Evolutionary conservation across 2,329 filamentous ascomycete genomes (phyloP).

Genomic region (Stachybotrys chlorohalonatus): DNA sequence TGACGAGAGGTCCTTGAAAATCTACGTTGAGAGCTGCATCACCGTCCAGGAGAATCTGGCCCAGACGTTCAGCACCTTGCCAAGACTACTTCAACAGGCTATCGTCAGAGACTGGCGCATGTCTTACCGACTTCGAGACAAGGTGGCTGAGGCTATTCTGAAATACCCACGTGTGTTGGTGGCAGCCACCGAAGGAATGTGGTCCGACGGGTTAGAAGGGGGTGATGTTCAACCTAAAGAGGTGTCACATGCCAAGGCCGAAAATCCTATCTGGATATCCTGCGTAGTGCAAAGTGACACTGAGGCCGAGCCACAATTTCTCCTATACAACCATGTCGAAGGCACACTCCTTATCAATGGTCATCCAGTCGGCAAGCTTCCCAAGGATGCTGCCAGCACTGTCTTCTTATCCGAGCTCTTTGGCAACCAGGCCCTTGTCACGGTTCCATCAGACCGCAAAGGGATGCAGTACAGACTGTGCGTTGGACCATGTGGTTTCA

Average conservation of each 20-base stretch:
- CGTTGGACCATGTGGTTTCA: conserved; percentile 21
- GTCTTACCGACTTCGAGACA: conserved; percentile 6
- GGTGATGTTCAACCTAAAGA: neutral
- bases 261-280: conserved; percentile 6
- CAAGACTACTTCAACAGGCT: conserved; percentile 7
- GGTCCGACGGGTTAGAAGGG: conserved; percentile 8
- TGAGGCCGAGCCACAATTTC: conserved; percentile 5
- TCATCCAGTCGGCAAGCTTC: conserved; percentile 34
- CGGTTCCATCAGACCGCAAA: conserved; percentile 37
- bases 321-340: conserved; percentile 21
- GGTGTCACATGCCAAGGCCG: conserved; percentile 2
- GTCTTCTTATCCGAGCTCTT: conserved; percentile 40
- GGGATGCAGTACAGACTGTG: conserved; percentile 43
- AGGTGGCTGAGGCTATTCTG: conserved; percentile 6
- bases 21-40: conserved; percentile 13
- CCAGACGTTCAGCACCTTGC: conserved; percentile 10
- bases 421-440: conserved; percentile 39
- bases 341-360: conserved; percentile 23
- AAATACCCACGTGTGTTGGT: conserved; percentile 6
- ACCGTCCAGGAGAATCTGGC: conserved; percentile 14
- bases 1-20: conserved; percentile 5
- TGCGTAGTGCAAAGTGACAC: conserved; percentile 6
- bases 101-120: conserved; percentile 13
- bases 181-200: conserved; percentile 10
- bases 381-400: conserved; percentile 33